Evolutionary conservation across 768 basidiomycete genomes (phyloP).

Genomic region (Tylopilus felleus): DNA sequence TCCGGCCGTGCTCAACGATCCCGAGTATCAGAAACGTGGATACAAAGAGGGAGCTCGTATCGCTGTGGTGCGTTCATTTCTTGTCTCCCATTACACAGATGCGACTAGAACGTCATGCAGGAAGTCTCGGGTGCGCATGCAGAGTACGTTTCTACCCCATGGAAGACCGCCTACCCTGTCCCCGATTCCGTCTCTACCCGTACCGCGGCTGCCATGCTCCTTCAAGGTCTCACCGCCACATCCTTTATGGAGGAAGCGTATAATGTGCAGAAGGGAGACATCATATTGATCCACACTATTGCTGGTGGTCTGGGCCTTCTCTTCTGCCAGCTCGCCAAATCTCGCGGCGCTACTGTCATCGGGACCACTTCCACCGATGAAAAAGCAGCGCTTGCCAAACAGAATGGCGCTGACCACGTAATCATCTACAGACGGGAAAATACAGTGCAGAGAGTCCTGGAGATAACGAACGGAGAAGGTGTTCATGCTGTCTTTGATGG

Average conservation of each 20-base stretch:
- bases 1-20: conserved; percentile 51
- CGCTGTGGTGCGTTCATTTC: conserved; percentile 52
- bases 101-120: conserved; percentile 29
- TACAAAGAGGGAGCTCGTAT: conserved; percentile 72
- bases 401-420: conserved; percentile 82
- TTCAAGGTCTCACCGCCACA: conserved; percentile 78
- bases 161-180: conserved; percentile 59
- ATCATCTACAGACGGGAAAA: conserved; percentile 77
- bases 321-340: conserved; percentile 64
- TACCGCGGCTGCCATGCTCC: conserved; percentile 60
- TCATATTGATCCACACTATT: conserved; percentile 83
- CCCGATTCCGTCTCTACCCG: conserved; percentile 58
- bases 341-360: conserved; percentile 83
- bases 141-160: conserved; percentile 67
- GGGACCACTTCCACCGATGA: conserved; percentile 85
- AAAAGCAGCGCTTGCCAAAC: conserved; percentile 78
- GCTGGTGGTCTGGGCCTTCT: conserved; percentile 84
- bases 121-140: conserved; percentile 53
- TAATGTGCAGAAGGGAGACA: conserved; percentile 74
- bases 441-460: conserved; percentile 67
- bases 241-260: conserved; percentile 84
- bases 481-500: conserved; percentile 91
- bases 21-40: conserved; percentile 59
- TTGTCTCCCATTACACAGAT: not conserved
- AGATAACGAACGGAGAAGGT: conserved; percentile 74